Conservation (phyloP, 1,139 yeast species). For the Lodderomyces theae region DNA sequence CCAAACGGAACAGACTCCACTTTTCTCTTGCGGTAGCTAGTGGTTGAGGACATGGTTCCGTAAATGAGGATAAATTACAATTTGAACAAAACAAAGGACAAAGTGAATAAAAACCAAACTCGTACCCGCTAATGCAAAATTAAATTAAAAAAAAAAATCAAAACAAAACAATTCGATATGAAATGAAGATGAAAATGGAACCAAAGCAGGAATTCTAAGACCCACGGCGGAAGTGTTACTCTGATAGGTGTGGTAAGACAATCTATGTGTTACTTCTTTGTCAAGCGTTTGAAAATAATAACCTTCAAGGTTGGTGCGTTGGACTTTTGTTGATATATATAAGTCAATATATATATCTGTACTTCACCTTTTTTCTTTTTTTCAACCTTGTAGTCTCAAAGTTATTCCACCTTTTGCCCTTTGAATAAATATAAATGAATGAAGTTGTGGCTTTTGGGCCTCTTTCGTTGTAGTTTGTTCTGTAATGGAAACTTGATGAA, state of each 20-base stretch:
- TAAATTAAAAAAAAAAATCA: neutral
- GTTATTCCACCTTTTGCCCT: neutral
- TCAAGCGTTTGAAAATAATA: too few species aligned
- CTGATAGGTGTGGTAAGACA: too few species aligned
- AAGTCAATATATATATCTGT: neutral
- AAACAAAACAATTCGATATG: neutral
- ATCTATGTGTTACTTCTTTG: too few species aligned
- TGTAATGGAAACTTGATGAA: neutral
- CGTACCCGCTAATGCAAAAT: neutral
- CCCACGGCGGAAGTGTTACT: neutral
- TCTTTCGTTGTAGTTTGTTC: neutral
- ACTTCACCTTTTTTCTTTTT: neutral
- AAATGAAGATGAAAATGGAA: neutral
- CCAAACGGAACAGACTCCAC: slow-evolving; percentile 30
- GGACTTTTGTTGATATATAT: neutral
- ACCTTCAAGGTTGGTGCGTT: neutral
- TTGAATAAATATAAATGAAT: neutral
- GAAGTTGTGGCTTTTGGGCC: neutral
- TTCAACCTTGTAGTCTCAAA: neutral
- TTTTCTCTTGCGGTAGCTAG: slow-evolving; percentile 26
- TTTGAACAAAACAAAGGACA: slow-evolving; percentile 4
- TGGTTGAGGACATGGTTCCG: slow-evolving; percentile 10
- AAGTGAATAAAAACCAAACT: slow-evolving; percentile 2
- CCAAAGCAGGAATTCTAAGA: neutral
- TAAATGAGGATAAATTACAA: slow-evolving; percentile 6